phyloP scores from a whole-genome alignment of 805 yeast genomes.

The Cyberlindnera xylosilytica region DNA sequence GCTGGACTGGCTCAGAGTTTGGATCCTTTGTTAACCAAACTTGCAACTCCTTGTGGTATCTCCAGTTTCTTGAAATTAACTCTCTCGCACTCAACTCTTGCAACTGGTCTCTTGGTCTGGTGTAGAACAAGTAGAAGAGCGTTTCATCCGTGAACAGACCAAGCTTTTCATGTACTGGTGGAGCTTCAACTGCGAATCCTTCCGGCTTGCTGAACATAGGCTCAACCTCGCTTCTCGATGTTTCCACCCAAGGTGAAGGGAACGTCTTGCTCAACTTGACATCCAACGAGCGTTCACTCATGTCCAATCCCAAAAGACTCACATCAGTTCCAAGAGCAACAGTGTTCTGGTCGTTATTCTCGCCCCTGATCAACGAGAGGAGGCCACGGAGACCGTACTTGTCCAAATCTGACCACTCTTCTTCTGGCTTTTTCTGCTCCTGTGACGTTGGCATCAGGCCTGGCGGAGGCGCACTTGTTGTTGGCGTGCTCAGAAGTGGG shows the following conservation, averaged over 20 bases:
- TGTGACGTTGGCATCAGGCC: neutral
- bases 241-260: constrained; percentile 94
- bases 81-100: constrained; percentile 95
- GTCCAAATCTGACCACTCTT: constrained; percentile 43
- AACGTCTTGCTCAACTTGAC: constrained; percentile 57
- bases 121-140: constrained; percentile 86
- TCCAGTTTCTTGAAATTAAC: constrained; percentile 89
- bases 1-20: constrained; percentile 77
- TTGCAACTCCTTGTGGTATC: constrained; percentile 92
- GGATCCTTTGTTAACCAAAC: constrained; percentile 97
- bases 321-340: constrained; percentile 77
- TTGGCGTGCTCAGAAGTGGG: constrained; percentile 1
- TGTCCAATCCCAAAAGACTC: constrained; percentile 60
- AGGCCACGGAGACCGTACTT: constrained; percentile 69
- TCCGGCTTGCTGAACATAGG: constrained; percentile 73
- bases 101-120: constrained; percentile 86
- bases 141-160: constrained; percentile 83
- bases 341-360: constrained; percentile 56
- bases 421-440: constrained; percentile 1
- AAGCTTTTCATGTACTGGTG: constrained; percentile 40
- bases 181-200: constrained; percentile 23
- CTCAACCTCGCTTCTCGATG: constrained; percentile 84
- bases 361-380: constrained; percentile 55
- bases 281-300: constrained; percentile 35
- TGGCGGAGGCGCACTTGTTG: constrained; percentile 1